Evolutionary conservation across 2,329 filamentous ascomycete genomes (phyloP).

Genomic region (Ceratocystis papillata): DNA sequence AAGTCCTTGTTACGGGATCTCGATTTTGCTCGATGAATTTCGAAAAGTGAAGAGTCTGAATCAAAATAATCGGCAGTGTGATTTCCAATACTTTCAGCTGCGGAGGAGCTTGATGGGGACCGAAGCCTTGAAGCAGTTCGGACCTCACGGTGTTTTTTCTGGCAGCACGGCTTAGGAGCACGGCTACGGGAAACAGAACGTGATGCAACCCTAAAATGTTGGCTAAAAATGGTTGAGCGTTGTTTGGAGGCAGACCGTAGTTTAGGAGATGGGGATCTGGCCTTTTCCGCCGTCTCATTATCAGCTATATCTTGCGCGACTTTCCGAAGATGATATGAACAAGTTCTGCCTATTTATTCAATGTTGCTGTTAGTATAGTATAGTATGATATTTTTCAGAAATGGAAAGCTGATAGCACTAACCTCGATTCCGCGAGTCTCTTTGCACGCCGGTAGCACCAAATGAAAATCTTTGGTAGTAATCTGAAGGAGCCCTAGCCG

Average conservation of each 20-base stretch:
- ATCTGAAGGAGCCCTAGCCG: not conserved
- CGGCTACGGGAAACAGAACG: not conserved
- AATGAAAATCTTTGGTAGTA: not conserved
- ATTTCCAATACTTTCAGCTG: not conserved
- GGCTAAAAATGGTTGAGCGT: not conserved
- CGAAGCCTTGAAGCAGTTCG: not conserved
- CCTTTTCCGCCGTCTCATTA: not conserved
- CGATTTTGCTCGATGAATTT: not conserved
- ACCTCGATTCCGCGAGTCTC: conserved; percentile 7
- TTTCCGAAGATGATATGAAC: conserved; percentile 2
- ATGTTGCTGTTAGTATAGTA: not conserved
- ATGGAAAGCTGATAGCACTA: not conserved
- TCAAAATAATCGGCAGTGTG: not conserved
- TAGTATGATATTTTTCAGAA: not conserved
- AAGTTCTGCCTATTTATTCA: not conserved
- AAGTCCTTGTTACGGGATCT: not conserved
- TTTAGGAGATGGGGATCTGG: not conserved
- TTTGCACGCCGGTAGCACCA: not conserved
- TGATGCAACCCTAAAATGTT: not conserved
- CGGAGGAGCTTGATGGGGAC: not conserved
- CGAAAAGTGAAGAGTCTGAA: not conserved
- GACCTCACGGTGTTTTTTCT: not conserved
- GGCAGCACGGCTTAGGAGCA: not conserved
- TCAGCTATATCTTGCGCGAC: not conserved
- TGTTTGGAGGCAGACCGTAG: not conserved